These are phyloP conservation scores for Gossypium raimondii DNA, from an alignment of 345 rosid genomes.

Conservation along the genomic window DNA sequence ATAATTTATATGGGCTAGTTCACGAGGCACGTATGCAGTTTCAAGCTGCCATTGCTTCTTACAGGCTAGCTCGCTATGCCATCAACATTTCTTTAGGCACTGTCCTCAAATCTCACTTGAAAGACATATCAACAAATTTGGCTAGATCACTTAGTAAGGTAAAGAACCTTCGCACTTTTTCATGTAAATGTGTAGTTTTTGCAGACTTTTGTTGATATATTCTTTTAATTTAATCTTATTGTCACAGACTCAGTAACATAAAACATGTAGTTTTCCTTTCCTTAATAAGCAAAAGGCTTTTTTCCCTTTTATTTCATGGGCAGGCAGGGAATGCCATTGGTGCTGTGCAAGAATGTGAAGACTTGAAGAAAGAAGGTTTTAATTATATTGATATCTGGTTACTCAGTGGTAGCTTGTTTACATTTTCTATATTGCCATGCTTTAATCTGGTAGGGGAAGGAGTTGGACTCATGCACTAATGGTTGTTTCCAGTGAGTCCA, in stretches of 20 bases:
- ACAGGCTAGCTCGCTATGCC: constrained; percentile 57
- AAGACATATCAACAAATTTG: constrained; percentile 68
- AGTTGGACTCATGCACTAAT: not conserved
- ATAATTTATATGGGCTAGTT: constrained; percentile 76
- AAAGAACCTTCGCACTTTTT: constrained; percentile 9
- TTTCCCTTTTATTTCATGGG: constrained; percentile 10
- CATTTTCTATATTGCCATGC: not conserved
- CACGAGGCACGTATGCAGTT: constrained; percentile 73
- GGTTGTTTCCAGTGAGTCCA: not conserved
- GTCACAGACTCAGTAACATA: not conserved
- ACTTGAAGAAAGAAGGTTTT: constrained; percentile 58
- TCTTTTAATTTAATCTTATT: constrained; percentile 4
- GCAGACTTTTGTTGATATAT: not conserved
- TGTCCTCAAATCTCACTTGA: constrained; percentile 40
- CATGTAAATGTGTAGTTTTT: not conserved
- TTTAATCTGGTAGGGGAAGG: constrained; percentile 1
- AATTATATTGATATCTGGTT: not conserved
- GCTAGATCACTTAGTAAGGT: constrained; percentile 78
- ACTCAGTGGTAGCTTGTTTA: not conserved
- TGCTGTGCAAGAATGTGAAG: constrained; percentile 67
- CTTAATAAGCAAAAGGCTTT: constrained; percentile 13
- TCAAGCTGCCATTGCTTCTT: constrained; percentile 58
- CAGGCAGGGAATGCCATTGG: constrained; percentile 60
- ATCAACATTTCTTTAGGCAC: constrained; percentile 35
- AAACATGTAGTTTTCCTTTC: not conserved